These are phyloP conservation scores for Pseudocercospora vitis DNA, from an alignment of 2,329 filamentous ascomycete genomes.

Conservation along the genomic window DNA sequence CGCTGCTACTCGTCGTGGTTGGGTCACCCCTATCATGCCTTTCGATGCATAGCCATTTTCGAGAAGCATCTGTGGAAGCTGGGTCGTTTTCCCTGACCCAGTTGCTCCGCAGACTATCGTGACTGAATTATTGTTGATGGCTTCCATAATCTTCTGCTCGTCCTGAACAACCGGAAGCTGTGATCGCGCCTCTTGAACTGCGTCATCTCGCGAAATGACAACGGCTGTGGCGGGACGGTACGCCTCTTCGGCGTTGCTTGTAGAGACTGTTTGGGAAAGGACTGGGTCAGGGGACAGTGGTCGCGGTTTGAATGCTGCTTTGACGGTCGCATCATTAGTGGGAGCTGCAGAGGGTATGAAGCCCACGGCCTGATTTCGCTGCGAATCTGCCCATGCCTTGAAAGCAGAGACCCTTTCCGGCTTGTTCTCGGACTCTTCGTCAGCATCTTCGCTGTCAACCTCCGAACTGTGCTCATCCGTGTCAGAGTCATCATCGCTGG, in stretches of 20 bases:
- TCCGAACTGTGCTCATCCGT: conserved; percentile 1
- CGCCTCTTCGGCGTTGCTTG: conserved; percentile 51
- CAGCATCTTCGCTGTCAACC: conserved; percentile 38
- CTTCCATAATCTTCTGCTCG: conserved; percentile 97
- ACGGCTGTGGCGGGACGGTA: conserved; percentile 74
- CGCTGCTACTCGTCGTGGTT: conserved; percentile 89
- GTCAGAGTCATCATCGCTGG: background rate
- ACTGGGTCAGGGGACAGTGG: conserved; percentile 69
- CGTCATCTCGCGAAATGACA: conserved; percentile 64
- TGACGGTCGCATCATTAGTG: conserved; percentile 33
- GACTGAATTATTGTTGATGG: conserved; percentile 85
- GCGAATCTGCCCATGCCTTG: conserved; percentile 87
- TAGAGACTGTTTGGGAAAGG: conserved; percentile 63
- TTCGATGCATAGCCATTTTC: conserved; percentile 84
- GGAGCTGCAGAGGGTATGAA: conserved; percentile 56
- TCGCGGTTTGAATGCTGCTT: conserved; percentile 66
- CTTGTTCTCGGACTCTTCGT: conserved; percentile 35
- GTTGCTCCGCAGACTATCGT: conserved; percentile 93
- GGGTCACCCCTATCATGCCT: conserved; percentile 92
- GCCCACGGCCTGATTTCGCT: conserved; percentile 80
- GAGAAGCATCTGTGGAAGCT: conserved; percentile 92
- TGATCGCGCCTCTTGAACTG: conserved; percentile 75
- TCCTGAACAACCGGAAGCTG: conserved; percentile 88
- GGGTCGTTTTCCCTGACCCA: conserved; percentile 95
- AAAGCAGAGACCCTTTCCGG: conserved; percentile 65